Conservation (phyloP, 495 filamentous ascomycete species). For the Paragyromitra xinjiangensis region DNA sequence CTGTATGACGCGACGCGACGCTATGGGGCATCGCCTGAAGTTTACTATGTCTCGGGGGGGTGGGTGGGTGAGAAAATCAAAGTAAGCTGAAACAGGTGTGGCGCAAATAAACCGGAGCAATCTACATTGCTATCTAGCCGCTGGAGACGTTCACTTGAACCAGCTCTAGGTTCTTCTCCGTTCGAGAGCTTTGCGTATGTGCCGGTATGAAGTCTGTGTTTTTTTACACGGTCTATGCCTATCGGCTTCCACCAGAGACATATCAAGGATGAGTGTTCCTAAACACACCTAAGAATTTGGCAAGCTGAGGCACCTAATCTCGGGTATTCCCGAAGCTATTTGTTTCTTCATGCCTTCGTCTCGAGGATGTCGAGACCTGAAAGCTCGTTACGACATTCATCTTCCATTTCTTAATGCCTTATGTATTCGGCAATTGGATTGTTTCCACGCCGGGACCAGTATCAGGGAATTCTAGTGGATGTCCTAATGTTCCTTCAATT, state of each 20-base stretch:
- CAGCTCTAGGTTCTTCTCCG: background rate
- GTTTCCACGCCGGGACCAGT: background rate
- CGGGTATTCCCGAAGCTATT: background rate
- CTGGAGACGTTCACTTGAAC: conserved; percentile 5
- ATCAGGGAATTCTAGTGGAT: conserved; percentile 1
- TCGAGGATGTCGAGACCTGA: background rate
- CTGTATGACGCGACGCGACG: conserved; percentile 32
- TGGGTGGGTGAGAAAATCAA: background rate
- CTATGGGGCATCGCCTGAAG: conserved; percentile 1
- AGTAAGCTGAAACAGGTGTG: conserved; percentile 22
- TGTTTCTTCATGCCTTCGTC: background rate
- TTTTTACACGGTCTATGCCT: background rate
- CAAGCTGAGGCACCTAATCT: background rate
- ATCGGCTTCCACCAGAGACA: background rate
- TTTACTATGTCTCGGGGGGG: conserved; percentile 25
- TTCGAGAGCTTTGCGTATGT: background rate
- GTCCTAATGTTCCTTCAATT: conserved; percentile 20
- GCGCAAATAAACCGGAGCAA: conserved; percentile 11
- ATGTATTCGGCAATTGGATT: conserved; percentile 2
- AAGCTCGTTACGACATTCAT: conserved; percentile 4
- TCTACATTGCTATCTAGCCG: conserved; percentile 14
- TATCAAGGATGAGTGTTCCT: no score
- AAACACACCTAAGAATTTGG: background rate
- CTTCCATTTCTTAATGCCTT: background rate
- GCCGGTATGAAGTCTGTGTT: conserved; percentile 21